A percentile compares a stretch with the other conserved stretches of the same genome.
Conservation (phyloP, 345 rosid species). For the Eucalyptus pauciflora region DNA sequence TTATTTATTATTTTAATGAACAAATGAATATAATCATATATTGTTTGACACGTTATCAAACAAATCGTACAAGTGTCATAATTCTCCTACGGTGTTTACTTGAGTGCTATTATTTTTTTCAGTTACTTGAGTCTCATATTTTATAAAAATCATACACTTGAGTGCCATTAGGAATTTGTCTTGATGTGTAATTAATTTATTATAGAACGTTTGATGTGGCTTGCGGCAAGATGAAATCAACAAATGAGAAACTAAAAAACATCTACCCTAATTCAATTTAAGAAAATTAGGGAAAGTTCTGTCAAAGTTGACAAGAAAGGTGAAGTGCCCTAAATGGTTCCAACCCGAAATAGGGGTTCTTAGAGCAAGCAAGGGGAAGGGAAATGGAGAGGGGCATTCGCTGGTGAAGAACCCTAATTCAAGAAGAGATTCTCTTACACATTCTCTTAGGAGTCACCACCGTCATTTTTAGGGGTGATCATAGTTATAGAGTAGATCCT, state of each 20-base stretch:
- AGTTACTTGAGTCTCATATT: accelerated
- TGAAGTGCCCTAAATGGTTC: not conserved
- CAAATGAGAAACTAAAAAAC: not conserved
- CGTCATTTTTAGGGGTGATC: accelerated
- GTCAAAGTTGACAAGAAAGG: not conserved
- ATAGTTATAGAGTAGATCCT: accelerated
- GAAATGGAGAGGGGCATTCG: not conserved
- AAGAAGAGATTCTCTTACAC: not conserved
- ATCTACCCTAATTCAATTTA: too few species aligned
- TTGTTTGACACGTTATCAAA: too few species aligned
- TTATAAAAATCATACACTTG: too few species aligned
- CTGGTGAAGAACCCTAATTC: not conserved
- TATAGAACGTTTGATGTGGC: accelerated
- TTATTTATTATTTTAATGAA: accelerated
- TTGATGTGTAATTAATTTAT: accelerated
- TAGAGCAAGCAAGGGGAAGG: not conserved
- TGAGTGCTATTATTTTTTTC: not conserved
- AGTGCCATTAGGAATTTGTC: not conserved
- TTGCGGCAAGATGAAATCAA: not conserved
- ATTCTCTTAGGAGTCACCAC: accelerated
- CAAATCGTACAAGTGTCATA: accelerated
- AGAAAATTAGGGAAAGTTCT: not conserved
- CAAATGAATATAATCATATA: accelerated
- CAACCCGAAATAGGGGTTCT: not conserved
- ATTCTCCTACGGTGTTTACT: accelerated